Base-by-base conservation (phyloP, 148 eudicot species). In the Rhododendron kiyosumense region DNA sequence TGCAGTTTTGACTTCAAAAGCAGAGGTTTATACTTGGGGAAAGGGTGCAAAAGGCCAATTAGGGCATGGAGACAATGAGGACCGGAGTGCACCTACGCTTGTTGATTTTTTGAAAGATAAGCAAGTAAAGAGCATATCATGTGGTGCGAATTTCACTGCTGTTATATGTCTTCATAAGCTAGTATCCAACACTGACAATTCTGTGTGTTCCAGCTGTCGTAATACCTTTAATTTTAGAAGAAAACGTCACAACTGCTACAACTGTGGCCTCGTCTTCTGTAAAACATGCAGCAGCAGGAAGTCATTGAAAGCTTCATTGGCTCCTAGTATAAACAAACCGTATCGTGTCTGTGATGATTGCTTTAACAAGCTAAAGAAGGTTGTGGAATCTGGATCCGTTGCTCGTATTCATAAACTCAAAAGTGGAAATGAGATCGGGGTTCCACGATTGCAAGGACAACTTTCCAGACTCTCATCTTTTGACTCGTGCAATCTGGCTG, bases 271-370 rank as follows among this genome's bases (percentile, higher is more conserved):
- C 49, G 97, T 91, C 49, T 95, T 96, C 88, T 96, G 99, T 92
- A 94, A 92, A 86, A 88, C 86, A 61, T 95, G 99, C 90, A 94
- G 97, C 92, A 92, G 87, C 84, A 91, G 85, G 87, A 96, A 92
- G 90, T 91, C 99, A 71, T 75, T 94, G 82, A 95, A 92, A 92
- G 96, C 98, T 88, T 92, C 97, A 48, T 87, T 96, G 85, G 98
- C 97, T 86, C 97, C 96, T n/a, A 89, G 88, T 86, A 91, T 86
- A 92, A 92, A 86, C 90, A 95, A 95, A 89, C 91, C 95, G 13
- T 96, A 93, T 86, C 97, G 98, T 87, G 99, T 95, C 45, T 96
- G 98, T 88, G 96, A 96, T 90, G 96, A 94, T 87, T 96, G 98
- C 83, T 94, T 86, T 86, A 84, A 88, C 87, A 96, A 93, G 88